Evolutionary conservation across 345 rosid genomes (phyloP), one percentile per base, ranked within the genome.

Genomic region (Anacardium occidentale): DNA sequence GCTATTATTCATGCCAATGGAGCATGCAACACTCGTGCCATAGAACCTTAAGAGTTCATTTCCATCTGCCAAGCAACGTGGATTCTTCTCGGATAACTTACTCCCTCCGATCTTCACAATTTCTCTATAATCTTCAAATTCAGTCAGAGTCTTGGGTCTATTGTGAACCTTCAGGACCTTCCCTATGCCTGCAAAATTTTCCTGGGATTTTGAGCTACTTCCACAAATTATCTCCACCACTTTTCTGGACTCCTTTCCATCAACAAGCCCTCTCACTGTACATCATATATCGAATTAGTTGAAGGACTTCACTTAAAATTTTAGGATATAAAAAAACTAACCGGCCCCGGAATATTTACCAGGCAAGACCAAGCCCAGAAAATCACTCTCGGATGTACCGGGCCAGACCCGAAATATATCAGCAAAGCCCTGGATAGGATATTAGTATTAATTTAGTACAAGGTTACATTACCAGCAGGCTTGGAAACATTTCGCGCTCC

Each of bases 1-100:
- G 18, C 60, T 72, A 51, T 73, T 72, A 51, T 73, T 55, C 13
- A 26, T 37, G n/a, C 90, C 91, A 0, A 90, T 85, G 5, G 84
- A 47, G 66, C 98, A 92, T 8, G 85, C 66, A 22, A 84, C 65
- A 5, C 67, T 72, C 5, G 92, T 80, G 34, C 88, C 87, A 54
- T 87, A 76, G 76, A 90, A 92, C 34, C 92, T 85, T 59, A 89
- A 78, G 7, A 90, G 82, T 83, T 86, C 94, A 45, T 90, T 92
- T 14, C 96, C 98, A 70, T 90, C 98, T 0, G 94, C 98, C 48
- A 83, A 60, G 74, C 89, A 86, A 0, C 98, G 93, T 15, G 93
- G 80, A 56, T 93, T 88, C 70, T 80, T 82, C 73, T 81, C 83
- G 2, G 80, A 29, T 29, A 79, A 77, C 77, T 83, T 90, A 79